Base-by-base conservation (phyloP, 164 flowering plant species). In the Vitis amurensis region DNA sequence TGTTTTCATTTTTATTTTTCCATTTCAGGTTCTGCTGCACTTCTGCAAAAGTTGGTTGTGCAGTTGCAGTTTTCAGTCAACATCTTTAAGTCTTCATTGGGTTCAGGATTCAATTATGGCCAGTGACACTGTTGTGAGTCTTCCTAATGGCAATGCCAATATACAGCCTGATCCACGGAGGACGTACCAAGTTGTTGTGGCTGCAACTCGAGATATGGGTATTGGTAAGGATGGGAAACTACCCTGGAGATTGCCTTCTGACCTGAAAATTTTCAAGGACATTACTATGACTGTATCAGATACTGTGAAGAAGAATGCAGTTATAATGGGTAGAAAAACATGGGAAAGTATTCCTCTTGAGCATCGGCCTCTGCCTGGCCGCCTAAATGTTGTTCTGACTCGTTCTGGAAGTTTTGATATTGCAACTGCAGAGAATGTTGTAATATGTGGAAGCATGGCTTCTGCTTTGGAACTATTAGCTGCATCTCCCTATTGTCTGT, bases 241-340 rank as follows among this genome's bases (percentile, higher is more conserved):
- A 68, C 97, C 99, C 1, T 94, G 99, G 99, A 89, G 64, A 47
- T 83, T 92, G 79, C 93, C 97, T 47, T 75, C 91, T 65, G 99
- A 94, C 79, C 77, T 92, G 14, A 89, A 87, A 66, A 84, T 83
- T 71, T 94, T 94, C 77, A 91, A 90, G 81, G 93, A 91, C 23
- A 31, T 94, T 14, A 94, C 99, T 27, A 7, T 63, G 72, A 71
- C 77, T 48, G 89, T 97, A 12, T 74, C 86, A 6, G 95, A 89
- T 80, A 81, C 97, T 59, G 78, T 59, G 44, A 94, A 91, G 68
- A 94, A 79, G 80, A 94, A 94, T 82, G 98, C 99, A 9, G 89
- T 94, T 30, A 73, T 94, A 71, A 94, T 94, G 98, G 98, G 98
- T 47, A 87, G 98, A 50, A 94, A 92, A 78, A 91, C 98, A 15